These are phyloP conservation scores for Mucor indicus DNA, from an alignment of 371 early-diverging fungal species.

Conservation along the genomic window DNA sequence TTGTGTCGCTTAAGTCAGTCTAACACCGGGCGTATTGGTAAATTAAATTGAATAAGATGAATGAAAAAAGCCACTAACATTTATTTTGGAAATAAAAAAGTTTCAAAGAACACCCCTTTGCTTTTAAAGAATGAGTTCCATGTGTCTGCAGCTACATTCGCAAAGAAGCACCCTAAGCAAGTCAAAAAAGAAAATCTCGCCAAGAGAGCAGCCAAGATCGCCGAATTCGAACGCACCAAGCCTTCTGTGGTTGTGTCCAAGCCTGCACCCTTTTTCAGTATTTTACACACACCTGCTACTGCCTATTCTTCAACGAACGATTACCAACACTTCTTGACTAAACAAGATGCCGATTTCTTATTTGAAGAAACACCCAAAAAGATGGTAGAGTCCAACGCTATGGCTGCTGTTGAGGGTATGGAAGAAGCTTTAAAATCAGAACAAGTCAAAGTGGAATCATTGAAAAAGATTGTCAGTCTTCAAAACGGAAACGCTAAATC, in stretches of 20 bases:
- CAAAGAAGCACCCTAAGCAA: constrained; percentile 52
- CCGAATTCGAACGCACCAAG: constrained; percentile 42
- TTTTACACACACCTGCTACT: constrained; percentile 42
- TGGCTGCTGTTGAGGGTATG: constrained; percentile 38
- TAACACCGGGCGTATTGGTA: constrained; percentile 13
- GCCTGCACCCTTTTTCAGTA: constrained; percentile 37
- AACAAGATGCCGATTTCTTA: constrained; percentile 49
- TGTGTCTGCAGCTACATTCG: constrained; percentile 29
- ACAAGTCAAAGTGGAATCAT: constrained; percentile 59
- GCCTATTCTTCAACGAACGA: constrained; percentile 17
- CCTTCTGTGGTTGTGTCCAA: constrained; percentile 45
- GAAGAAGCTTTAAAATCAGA: constrained; percentile 46
- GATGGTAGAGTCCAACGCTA: constrained; percentile 33
- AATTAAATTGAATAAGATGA: not conserved
- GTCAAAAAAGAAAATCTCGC: constrained; percentile 51
- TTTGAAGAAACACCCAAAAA: constrained; percentile 61
- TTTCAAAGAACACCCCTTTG: constrained; percentile 2
- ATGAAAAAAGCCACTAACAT: not conserved
- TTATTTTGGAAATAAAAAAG: constrained; percentile 1
- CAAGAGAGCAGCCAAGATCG: constrained; percentile 36
- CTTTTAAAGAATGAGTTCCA: constrained; percentile 35
- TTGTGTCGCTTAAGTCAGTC: constrained; percentile 18
- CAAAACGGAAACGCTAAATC: constrained; percentile 78
- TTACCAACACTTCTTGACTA: constrained; percentile 53
- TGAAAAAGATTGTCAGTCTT: constrained; percentile 73